phyloP scores from a whole-genome alignment of 31 red algal genomes.

The Porphyra umbilicalis region DNA sequence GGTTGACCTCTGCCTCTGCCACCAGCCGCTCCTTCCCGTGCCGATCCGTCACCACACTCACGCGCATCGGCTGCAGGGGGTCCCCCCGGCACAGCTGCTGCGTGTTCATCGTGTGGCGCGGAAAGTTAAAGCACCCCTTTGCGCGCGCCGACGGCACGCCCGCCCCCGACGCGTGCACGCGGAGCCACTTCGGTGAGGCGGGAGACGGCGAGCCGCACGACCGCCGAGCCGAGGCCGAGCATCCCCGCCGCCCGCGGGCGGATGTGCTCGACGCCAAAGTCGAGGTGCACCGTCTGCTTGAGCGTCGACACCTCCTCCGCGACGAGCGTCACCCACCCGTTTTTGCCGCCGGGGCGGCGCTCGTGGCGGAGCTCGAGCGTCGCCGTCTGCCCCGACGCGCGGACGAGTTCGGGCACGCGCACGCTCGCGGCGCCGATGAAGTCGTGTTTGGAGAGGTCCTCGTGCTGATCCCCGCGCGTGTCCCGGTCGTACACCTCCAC shows the following conservation, averaged over 20 bases:
- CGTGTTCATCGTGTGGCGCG: neutral
- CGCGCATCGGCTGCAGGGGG: neutral
- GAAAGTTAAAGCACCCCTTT: neutral
- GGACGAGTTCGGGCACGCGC: constrained; percentile 25
- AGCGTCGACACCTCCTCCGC: constrained; percentile 45
- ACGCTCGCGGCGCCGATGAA: constrained; percentile 26
- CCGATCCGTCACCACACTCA: neutral
- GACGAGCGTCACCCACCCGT: constrained; percentile 22
- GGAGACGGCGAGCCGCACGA: neutral
- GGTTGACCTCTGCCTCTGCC: neutral
- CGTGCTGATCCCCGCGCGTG: constrained; percentile 8
- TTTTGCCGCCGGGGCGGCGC: constrained; percentile 2
- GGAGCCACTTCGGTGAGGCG: neutral
- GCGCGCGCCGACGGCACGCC: neutral
- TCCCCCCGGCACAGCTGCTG: neutral
- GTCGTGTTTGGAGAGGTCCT: constrained; percentile 36
- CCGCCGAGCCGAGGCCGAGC: neutral
- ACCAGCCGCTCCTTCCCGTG: neutral
- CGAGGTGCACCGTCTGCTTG: constrained; percentile 20
- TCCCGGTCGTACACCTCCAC: constrained; percentile 62
- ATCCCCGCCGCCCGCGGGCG: neutral
- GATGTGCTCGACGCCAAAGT: neutral
- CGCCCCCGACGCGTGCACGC: neutral
- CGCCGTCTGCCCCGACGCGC: constrained; percentile 20
- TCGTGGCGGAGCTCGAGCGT: constrained; percentile 7